These are phyloP conservation scores for Rhizopogon salebrosus DNA, from an alignment of 768 basidiomycete genomes.

Conservation along the genomic window DNA sequence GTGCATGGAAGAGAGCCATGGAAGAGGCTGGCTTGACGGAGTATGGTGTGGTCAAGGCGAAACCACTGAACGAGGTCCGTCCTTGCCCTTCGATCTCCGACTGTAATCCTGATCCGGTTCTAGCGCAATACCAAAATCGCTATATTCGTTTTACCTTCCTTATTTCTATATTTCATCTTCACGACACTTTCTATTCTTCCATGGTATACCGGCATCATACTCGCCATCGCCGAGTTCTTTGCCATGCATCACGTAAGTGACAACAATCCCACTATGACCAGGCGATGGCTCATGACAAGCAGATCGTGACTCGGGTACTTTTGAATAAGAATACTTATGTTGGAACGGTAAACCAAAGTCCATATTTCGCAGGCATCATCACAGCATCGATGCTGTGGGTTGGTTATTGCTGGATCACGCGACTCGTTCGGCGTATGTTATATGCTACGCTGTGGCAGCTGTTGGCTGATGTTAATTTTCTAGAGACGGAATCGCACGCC, in stretches of 20 bases:
- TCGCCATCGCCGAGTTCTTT: constrained; percentile 84
- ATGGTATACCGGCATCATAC: constrained; percentile 83
- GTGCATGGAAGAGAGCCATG: constrained; percentile 84
- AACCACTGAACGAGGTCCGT: constrained; percentile 68
- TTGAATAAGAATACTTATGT: constrained; percentile 79
- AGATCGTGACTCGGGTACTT: constrained; percentile 83
- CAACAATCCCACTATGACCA: not conserved
- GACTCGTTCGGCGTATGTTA: constrained; percentile 64
- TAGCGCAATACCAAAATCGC: constrained; percentile 79
- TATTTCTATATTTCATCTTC: constrained; percentile 82
- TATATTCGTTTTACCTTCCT: constrained; percentile 71
- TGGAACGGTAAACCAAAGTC: constrained; percentile 79
- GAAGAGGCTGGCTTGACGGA: constrained; percentile 84
- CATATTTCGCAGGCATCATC: constrained; percentile 93
- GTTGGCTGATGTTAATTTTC: not conserved
- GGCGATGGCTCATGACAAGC: constrained; percentile 6
- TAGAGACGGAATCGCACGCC: constrained; percentile 75
- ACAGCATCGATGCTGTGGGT: constrained; percentile 84
- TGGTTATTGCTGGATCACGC: constrained; percentile 72
- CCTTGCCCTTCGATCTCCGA: not conserved
- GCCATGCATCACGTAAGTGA: constrained; percentile 87
- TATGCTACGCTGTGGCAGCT: not conserved
- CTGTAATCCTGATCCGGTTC: constrained; percentile 5
- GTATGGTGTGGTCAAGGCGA: constrained; percentile 60
- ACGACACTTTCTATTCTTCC: constrained; percentile 78